phyloP scores from a whole-genome alignment of 139 green algal species.

The Coccomyxa sp. region DNA sequence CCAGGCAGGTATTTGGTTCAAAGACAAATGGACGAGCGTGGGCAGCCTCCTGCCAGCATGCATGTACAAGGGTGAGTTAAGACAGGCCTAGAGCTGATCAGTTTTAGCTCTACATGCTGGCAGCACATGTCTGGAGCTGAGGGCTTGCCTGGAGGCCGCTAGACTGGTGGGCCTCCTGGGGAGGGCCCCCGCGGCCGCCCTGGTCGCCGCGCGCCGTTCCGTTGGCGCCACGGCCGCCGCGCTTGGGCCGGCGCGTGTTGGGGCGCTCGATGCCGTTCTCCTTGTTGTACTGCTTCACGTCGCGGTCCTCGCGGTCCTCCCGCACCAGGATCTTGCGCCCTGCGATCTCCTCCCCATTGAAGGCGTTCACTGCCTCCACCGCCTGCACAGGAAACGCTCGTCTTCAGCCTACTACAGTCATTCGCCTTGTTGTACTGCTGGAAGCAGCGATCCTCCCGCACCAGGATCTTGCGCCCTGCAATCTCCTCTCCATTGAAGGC shows the following conservation, averaged over 20 bases:
- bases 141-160: conserved; percentile 63
- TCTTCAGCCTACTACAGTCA: too few species aligned
- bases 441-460: conserved; percentile 89
- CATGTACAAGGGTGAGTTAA: too few species aligned
- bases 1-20: too few species aligned
- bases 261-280: conserved; percentile 23
- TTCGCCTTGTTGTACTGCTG: conserved; percentile 66
- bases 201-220: conserved; percentile 17
- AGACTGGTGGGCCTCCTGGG: conserved; percentile 42
- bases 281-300: conserved; percentile 79
- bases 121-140: too few species aligned
- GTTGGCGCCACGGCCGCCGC: conserved; percentile 4
- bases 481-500: conserved; percentile 80
- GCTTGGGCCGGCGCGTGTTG: background rate
- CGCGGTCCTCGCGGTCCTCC: conserved; percentile 91
- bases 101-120: too few species aligned
- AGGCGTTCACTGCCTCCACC: conserved; percentile 58
- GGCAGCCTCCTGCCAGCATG: too few species aligned
- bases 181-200: conserved; percentile 34
- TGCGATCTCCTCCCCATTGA: conserved; percentile 79
- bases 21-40: too few species aligned
- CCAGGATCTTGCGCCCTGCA: conserved; percentile 80
- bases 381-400: too few species aligned
- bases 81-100: too few species aligned
- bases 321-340: conserved; percentile 87